A percentile compares a stretch with the other conserved stretches of the same genome.
These are phyloP conservation scores for Rubroboletus satanas DNA, from an alignment of 768 basidiomycete species.

Conservation along the genomic window DNA sequence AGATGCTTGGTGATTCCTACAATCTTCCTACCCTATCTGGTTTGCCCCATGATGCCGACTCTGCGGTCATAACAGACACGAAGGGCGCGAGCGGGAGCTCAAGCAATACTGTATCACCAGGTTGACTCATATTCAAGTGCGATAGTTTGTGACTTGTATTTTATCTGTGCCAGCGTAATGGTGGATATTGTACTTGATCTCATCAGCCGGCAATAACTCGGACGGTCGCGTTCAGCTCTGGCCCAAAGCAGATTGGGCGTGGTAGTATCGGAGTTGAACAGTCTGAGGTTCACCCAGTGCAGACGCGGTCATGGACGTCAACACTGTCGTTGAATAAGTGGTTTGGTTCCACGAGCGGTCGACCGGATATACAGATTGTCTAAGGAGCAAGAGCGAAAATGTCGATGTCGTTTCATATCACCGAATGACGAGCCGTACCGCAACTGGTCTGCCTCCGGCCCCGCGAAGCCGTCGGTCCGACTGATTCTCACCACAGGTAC, in stretches of 20 bases:
- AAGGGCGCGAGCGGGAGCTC: background rate
- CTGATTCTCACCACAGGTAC: background rate
- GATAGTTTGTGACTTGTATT: background rate
- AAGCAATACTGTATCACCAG: background rate
- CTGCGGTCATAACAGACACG: background rate
- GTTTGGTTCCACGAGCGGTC: background rate
- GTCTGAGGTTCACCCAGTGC: constrained; percentile 43
- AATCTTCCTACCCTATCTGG: background rate
- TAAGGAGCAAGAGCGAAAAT: background rate
- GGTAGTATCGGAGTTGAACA: constrained; percentile 79
- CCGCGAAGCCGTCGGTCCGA: background rate
- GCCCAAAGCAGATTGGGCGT: constrained; percentile 72
- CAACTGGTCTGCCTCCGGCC: too few species aligned
- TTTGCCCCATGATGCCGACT: background rate
- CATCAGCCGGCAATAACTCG: constrained; percentile 32
- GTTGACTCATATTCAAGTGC: background rate
- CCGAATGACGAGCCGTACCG: too few species aligned
- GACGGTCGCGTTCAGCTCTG: constrained; percentile 60
- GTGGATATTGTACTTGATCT: background rate
- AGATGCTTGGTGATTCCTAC: background rate
- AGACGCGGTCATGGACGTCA: constrained; percentile 47
- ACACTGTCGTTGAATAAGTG: constrained; percentile 32
- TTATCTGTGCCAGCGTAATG: background rate
- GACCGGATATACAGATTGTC: background rate
- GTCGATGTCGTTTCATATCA: background rate